These are phyloP conservation scores for Aspergillus sclerotioniger DNA, from an alignment of 495 filamentous ascomycete species.

Conservation along the genomic window DNA sequence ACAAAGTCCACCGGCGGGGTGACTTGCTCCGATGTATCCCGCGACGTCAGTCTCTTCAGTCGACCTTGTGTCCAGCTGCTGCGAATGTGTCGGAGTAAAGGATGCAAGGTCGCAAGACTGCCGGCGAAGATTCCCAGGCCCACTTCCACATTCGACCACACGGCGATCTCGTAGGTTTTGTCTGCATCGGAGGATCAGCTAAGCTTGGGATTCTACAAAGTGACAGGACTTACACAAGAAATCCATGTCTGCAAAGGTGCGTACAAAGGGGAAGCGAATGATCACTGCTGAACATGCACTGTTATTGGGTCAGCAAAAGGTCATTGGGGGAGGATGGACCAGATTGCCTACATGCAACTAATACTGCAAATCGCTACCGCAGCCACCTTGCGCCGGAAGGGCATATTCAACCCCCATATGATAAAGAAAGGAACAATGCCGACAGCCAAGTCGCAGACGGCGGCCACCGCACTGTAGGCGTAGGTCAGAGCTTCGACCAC, in stretches of 20 bases:
- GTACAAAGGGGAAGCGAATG: neutral
- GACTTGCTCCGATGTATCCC: neutral
- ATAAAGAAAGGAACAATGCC: slow-evolving; percentile 13
- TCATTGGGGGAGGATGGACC: too few species aligned
- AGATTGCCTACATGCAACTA: slow-evolving; percentile 5
- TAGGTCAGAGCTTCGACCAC: slow-evolving; percentile 11
- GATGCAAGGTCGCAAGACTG: neutral
- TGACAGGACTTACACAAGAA: neutral
- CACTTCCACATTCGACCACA: neutral
- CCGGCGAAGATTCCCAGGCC: neutral
- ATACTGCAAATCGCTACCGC: slow-evolving; percentile 10
- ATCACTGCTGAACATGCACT: neutral
- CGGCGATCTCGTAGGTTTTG: neutral
- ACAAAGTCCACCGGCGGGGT: neutral
- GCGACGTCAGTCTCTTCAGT: neutral
- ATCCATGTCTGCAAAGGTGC: slow-evolving; percentile 7
- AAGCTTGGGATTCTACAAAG: too few species aligned
- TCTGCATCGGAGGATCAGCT: neutral
- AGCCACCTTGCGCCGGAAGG: slow-evolving; percentile 6
- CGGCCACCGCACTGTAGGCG: slow-evolving; percentile 12
- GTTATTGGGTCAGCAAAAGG: neutral
- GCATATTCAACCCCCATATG: slow-evolving; percentile 8
- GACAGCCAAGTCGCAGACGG: slow-evolving; percentile 12
- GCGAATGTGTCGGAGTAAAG: neutral
- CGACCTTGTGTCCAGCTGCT: neutral